phyloP scores from a whole-genome alignment of 2,329 filamentous ascomycete species.

The Epichloe bromicola region DNA sequence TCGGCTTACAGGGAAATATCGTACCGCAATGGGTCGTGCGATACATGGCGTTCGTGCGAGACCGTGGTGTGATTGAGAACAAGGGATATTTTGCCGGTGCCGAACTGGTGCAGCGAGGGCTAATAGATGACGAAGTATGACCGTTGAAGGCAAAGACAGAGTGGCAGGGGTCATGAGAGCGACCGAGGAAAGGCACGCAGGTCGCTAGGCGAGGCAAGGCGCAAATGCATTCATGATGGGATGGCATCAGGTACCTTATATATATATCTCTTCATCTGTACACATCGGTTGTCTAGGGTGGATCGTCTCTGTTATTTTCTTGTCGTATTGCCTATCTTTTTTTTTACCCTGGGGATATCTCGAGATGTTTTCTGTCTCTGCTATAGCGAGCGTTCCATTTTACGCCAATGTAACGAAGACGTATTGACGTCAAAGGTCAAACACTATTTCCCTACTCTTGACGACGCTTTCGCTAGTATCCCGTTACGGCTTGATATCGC shows the following conservation, averaged over 20 bases:
- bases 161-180: not conserved
- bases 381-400: constrained; percentile 5
- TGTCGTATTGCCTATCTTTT: not conserved
- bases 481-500: too few relatives aligned
- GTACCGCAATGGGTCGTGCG: constrained; percentile 91
- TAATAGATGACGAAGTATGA: not conserved
- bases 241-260: not conserved
- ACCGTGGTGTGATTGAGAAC: constrained; percentile 92
- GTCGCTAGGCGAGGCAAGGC: not conserved
- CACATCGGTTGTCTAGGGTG: too few relatives aligned
- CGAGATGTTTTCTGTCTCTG: not conserved
- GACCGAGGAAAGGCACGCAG: not conserved
- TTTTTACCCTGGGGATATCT: not conserved
- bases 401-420: not conserved
- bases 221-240: not conserved
- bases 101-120: constrained; percentile 33
- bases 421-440: not conserved
- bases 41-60: constrained; percentile 89
- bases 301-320: not conserved
- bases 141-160: too few relatives aligned
- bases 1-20: constrained; percentile 62
- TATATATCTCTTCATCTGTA: too few relatives aligned
- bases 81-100: constrained; percentile 95
- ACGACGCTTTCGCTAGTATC: too few relatives aligned
- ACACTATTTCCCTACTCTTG: not conserved